A percentile compares a stretch with the other conserved stretches of the same genome.
Conservation (phyloP, 495 filamentous ascomycete species). For the Cercophora samala region DNA sequence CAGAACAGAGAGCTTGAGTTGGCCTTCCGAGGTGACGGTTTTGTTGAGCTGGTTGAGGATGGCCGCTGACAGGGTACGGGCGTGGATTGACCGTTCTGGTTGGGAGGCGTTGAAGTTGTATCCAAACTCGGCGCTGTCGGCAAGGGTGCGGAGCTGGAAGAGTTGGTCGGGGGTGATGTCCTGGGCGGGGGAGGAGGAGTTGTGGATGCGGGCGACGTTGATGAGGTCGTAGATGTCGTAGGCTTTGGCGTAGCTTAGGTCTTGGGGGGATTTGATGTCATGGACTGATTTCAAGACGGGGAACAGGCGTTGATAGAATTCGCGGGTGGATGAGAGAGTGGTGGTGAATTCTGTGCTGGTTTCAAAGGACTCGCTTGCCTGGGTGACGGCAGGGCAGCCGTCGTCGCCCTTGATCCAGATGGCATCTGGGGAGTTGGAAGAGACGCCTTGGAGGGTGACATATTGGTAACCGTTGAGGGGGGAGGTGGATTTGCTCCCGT, state of each 20-base stretch:
- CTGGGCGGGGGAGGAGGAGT: constrained; percentile 14
- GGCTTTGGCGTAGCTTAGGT: constrained; percentile 21
- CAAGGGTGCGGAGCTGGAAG: constrained; percentile 23
- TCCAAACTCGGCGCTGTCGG: constrained; percentile 32
- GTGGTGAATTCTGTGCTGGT: constrained; percentile 10
- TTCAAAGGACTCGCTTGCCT: constrained; percentile 9
- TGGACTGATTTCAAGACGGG: constrained; percentile 16
- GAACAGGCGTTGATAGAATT: constrained; percentile 22
- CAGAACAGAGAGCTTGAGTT: constrained; percentile 21
- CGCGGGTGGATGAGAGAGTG: constrained; percentile 15
- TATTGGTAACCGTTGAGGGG: constrained; percentile 28
- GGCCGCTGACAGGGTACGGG: constrained; percentile 15
- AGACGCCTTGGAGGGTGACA: constrained; percentile 24
- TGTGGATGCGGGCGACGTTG: constrained; percentile 25
- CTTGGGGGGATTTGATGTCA: constrained; percentile 4
- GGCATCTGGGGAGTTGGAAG: constrained; percentile 20
- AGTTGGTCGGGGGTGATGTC: constrained; percentile 13
- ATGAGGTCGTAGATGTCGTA: constrained; percentile 29
- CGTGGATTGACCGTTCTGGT: constrained; percentile 19
- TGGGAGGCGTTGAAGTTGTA: constrained; percentile 28
- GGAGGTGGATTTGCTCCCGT: constrained; percentile 17
- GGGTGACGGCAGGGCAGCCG: constrained; percentile 16
- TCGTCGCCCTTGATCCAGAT: constrained; percentile 29
- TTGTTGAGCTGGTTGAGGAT: constrained; percentile 22
- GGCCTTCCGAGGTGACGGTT: constrained; percentile 13